Base-by-base conservation (phyloP, 768 basidiomycete species). In the Dictyophora rubrovolvata region DNA sequence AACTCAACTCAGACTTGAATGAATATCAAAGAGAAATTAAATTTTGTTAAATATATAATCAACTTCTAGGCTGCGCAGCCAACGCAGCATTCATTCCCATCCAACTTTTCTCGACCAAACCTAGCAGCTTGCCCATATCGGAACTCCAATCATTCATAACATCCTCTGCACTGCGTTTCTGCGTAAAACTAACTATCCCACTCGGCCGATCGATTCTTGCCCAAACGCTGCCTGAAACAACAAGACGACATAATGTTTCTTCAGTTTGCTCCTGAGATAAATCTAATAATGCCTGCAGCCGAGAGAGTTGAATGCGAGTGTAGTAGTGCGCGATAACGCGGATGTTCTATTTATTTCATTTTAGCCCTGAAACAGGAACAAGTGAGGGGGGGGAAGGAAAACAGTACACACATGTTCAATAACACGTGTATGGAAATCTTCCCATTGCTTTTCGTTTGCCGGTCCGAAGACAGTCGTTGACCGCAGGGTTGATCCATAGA, bases 111-210 rank as follows among this genome's bases (percentile, higher is more conserved):
- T 99, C 96, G 14, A 93, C 89, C 47, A 96, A 72, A 17, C 87
- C 82, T 61, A 99, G 77, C 67, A 99, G 74, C 73, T 88, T 93
- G 66, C 87, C 89, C 81, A 99, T 92, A 67, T 98, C 94, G 20
- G 85, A 89, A 72, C 92, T 94, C 95, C 96, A 99, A 62, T 92
- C 91, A 68, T 98, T 98, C 86, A 99, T 87, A 5, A 93, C 86
- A 66, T 96, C 93, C 68, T 97, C 94, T 1, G 89, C 82, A 56
- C 79, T 85, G 64, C 84, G 83, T 72, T 87, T 88, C 65, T 79
- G 82, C 65, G 84, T 82, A 78, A 99, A 99, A 68, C 77, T 86
- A 58, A 99, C 83, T 56, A 97, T 81, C 3, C 93, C 94, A 2
- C 87, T 78, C 53, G 93, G 93, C 59, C 96, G 82, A 71, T 99